These are phyloP conservation scores for Telopea speciosissima DNA, from an alignment of 177 flowering plant genomes.

Conservation along the genomic window DNA sequence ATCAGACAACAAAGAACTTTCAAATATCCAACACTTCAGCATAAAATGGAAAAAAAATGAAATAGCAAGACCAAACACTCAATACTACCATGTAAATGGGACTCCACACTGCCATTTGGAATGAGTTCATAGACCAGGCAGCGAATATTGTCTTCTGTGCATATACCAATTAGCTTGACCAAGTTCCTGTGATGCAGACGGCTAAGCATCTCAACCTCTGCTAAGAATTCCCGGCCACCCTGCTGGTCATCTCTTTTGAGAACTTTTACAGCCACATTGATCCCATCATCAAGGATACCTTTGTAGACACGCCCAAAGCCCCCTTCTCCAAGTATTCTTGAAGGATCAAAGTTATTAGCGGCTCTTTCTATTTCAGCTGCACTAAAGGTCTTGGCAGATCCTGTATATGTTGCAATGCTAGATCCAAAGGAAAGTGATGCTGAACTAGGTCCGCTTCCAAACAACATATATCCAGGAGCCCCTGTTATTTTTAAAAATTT, in stretches of 20 bases:
- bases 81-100: constrained; percentile 68
- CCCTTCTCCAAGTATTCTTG: constrained; percentile 85
- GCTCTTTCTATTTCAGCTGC: constrained; percentile 65
- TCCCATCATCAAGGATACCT: constrained; percentile 79
- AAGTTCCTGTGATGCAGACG: constrained; percentile 93
- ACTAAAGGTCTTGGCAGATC: constrained; percentile 75
- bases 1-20: background rate
- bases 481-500: constrained; percentile 22
- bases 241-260: constrained; percentile 86
- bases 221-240: constrained; percentile 83
- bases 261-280: constrained; percentile 77
- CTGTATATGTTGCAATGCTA: constrained; percentile 68
- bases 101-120: constrained; percentile 84
- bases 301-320: constrained; percentile 92
- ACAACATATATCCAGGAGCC: constrained; percentile 34
- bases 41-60: background rate
- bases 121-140: constrained; percentile 79
- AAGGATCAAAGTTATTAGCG: constrained; percentile 52
- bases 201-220: constrained; percentile 97
- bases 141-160: constrained; percentile 57
- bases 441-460: constrained; percentile 48
- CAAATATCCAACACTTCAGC: background rate
- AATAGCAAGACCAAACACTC: background rate
- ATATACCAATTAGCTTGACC: constrained; percentile 91
- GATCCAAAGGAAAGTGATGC: constrained; percentile 64